phyloP scores from a whole-genome alignment of 257 asterid genomes.

The Verbena officinalis region DNA sequence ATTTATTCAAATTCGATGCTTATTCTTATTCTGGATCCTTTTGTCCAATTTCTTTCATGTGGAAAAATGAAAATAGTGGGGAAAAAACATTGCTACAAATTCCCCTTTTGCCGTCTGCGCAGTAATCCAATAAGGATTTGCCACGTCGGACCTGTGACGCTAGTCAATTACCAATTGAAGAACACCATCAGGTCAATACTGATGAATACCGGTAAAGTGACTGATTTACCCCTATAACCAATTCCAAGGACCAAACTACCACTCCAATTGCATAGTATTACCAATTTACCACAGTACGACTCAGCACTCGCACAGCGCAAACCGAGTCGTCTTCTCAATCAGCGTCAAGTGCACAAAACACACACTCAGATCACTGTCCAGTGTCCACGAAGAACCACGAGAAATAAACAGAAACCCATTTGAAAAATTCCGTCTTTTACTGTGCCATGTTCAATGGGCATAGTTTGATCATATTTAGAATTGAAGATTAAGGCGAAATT shows the following conservation, averaged over 20 bases:
- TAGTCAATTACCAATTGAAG: slow-evolving; percentile 1
- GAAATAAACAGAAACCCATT: background rate
- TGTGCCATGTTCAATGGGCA: slow-evolving; percentile 33
- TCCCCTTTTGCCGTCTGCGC: no score
- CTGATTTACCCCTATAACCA: background rate
- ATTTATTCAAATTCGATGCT: no score
- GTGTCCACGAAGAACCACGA: slow-evolving; percentile 2
- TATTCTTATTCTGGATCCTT: no score
- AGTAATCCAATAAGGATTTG: slow-evolving; percentile 15
- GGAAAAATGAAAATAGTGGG: no score
- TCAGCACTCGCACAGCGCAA: background rate
- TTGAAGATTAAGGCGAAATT: slow-evolving; percentile 21
- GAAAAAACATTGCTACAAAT: no score
- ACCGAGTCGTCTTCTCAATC: slow-evolving; percentile 7
- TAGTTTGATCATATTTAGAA: slow-evolving; percentile 35
- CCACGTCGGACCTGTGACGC: slow-evolving; percentile 25
- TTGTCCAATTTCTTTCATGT: no score
- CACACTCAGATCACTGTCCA: background rate
- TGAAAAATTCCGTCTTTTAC: slow-evolving; percentile 23
- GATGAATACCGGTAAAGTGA: background rate
- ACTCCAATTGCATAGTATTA: background rate
- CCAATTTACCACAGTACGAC: background rate
- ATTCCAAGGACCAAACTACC: background rate
- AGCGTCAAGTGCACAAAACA: background rate
- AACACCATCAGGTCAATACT: background rate